These are phyloP conservation scores for Backusella australiensis DNA, from an alignment of 192 early-diverging fungal genomes.

Conservation along the genomic window DNA sequence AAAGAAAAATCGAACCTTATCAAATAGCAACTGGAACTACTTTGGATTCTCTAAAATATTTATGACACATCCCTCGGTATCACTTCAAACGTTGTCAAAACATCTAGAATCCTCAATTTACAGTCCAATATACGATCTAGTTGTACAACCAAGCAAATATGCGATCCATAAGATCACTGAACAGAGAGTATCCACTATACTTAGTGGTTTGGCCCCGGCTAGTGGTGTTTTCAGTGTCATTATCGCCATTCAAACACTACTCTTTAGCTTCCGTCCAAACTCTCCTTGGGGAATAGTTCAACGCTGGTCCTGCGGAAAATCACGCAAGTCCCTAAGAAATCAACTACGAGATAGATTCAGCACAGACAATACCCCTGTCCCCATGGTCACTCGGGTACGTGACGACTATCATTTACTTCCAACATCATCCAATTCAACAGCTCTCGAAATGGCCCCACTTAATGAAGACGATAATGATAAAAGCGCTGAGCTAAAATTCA, in stretches of 20 bases:
- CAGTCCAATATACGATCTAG: neutral
- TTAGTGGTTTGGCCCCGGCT: too few relatives aligned
- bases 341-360: neutral
- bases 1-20: neutral
- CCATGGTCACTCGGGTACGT: neutral
- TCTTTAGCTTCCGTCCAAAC: too few relatives aligned
- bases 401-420: neutral
- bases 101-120: neutral
- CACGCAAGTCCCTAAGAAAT: neutral
- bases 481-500: neutral
- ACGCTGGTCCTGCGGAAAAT: constrained; percentile 13
- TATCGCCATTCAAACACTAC: too few relatives aligned
- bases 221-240: too few relatives aligned
- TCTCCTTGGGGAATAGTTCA: too few relatives aligned
- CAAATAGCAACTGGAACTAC: too few relatives aligned
- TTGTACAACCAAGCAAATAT: neutral
- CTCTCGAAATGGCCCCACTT: neutral
- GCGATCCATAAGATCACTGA: neutral
- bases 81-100: neutral
- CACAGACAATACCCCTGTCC: neutral
- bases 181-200: neutral
- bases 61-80: neutral
- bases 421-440: too few relatives aligned
- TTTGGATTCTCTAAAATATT: neutral
- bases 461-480: neutral